Evolutionary conservation across 257 asterid genomes (phyloP).

Genomic region (Linderniella brevidens): DNA sequence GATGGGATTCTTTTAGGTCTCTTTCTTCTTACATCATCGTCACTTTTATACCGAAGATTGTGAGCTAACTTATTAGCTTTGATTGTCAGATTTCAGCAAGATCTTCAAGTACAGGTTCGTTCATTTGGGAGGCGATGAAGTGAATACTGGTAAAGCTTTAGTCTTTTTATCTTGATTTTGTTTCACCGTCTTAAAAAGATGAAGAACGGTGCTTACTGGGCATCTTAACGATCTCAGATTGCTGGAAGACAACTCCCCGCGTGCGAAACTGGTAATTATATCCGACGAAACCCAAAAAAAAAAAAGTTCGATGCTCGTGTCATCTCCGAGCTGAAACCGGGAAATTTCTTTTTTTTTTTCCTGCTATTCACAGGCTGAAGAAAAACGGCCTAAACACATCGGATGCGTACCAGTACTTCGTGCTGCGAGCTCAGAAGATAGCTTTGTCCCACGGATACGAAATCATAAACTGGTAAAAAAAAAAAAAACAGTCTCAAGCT

Average conservation of each 20-base stretch:
- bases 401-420: slow-evolving; percentile 62
- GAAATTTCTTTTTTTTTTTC: no score
- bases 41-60: background rate
- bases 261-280: slow-evolving; percentile 45
- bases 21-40: background rate
- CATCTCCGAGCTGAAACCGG: no score
- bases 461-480: slow-evolving; percentile 69
- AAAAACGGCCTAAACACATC: slow-evolving; percentile 23
- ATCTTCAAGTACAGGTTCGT: slow-evolving; percentile 77
- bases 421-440: slow-evolving; percentile 67
- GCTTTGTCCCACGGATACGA: slow-evolving; percentile 87
- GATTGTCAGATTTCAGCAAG: slow-evolving; percentile 69
- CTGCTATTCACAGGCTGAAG: slow-evolving; percentile 33
- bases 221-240: slow-evolving; percentile 31
- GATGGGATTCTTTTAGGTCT: slow-evolving; percentile 82
- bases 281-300: background rate
- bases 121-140: slow-evolving; percentile 98
- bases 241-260: slow-evolving; percentile 68
- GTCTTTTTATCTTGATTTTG: background rate
- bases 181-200: no score
- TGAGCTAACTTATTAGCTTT: background rate
- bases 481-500: background rate
- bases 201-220: background rate
- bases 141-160: slow-evolving; percentile 46
- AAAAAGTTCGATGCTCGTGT: background rate